Base-by-base conservation (phyloP, 225 moss, liverwort and hornwort genomes). In the Polytrichum commune region DNA sequence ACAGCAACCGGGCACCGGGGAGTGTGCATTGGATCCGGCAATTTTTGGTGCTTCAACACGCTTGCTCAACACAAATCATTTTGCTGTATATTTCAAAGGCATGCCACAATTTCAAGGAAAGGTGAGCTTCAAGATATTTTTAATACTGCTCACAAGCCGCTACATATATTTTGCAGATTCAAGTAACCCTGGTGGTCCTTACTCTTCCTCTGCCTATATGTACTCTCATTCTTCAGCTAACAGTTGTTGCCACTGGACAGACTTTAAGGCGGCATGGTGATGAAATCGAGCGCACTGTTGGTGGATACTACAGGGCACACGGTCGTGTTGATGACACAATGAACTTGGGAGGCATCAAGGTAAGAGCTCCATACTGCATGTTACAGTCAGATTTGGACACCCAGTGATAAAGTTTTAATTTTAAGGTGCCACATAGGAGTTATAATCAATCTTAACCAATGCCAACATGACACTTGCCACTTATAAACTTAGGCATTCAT, bases 261-360 rank as follows among this genome's bases (percentile, higher is more conserved):
- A 89, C 69, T 57, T 73, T 89, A 29, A 81, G 89, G 73, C 83
- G 89, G 73, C 89, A 89, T 63, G 89, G 89, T 72, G 89, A 89
- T 64, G 89, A 89, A 77, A 81, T 89, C 35, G 86, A 86, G 74
- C 86, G 83, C 55, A 86, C 83, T 53, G 75, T 75, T 29, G 69
- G 75, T 66, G 84, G 83, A 64, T 86, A 77, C 64, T 89, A 89
- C 75, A 83, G 81, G 76, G 89, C 89, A 55, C 89, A 86, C 63
- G 89, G 89, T 69, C 86, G 86, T 56, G 89, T 89, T 53, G 89
- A 89, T 67, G 89, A 89, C 62, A 86, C 89, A 32, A 89, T 89
- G 89, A 89, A 89, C 79, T 70, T 89, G 77, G 89, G 89, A 71
- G 89, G 89, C 57, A 89, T 89, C 65, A 86, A 86, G 86, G 89